phyloP scores from a whole-genome alignment of 768 basidiomycete species.

The Cantharellus cinnabarinus region DNA sequence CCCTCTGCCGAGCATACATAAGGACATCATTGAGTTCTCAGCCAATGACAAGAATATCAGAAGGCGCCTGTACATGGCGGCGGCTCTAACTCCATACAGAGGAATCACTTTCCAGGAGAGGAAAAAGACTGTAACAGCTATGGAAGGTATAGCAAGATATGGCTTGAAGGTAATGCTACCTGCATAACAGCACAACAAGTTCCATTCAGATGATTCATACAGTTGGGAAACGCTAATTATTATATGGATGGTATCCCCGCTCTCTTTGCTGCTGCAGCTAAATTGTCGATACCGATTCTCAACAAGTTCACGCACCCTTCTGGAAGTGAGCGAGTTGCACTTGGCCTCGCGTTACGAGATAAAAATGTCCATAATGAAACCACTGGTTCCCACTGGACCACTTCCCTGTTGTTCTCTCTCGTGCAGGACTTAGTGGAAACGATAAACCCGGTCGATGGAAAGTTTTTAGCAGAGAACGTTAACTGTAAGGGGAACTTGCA shows the following conservation, averaged over 20 bases:
- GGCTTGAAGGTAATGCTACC: slow-evolving; percentile 38
- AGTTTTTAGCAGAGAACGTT: too few species aligned
- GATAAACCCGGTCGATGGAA: too few species aligned
- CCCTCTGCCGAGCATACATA: slow-evolving; percentile 25
- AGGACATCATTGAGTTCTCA: slow-evolving; percentile 22
- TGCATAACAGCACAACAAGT: neutral
- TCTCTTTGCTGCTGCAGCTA: slow-evolving; percentile 32
- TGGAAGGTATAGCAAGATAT: slow-evolving; percentile 57
- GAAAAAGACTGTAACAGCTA: slow-evolving; percentile 41
- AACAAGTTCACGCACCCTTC: neutral
- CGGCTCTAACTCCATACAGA: slow-evolving; percentile 52
- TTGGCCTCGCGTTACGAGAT: slow-evolving; percentile 51
- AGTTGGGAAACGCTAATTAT: slow-evolving; percentile 52
- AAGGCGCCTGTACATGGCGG: slow-evolving; percentile 59
- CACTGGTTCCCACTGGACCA: slow-evolving; percentile 48
- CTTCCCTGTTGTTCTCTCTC: slow-evolving; percentile 53
- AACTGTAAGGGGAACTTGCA: too few species aligned
- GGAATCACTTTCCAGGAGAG: slow-evolving; percentile 36
- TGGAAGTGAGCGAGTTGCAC: neutral
- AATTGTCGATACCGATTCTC: neutral
- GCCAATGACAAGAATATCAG: slow-evolving; percentile 20
- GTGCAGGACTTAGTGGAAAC: slow-evolving; percentile 41
- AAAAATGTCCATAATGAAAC: slow-evolving; percentile 40
- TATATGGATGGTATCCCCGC: slow-evolving; percentile 56
- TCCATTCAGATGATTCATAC: neutral